Evolutionary conservation across 768 basidiomycete species (phyloP).

Genomic region (Rickenella mellea): DNA sequence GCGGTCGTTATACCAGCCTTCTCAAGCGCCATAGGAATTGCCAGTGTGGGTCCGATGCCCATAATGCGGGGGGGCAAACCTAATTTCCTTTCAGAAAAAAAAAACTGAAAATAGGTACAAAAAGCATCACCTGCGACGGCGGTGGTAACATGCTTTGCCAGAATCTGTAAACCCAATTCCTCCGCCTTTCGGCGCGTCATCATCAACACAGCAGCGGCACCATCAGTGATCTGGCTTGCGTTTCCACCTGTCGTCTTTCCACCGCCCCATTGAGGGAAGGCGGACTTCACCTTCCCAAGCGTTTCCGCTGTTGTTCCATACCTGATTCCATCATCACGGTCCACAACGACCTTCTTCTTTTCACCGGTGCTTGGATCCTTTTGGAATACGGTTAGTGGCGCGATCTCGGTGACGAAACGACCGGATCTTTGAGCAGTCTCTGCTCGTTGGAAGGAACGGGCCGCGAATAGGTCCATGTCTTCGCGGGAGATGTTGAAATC

Average conservation of each 20-base stretch:
- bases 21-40: conserved; percentile 72
- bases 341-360: conserved; percentile 42
- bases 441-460: conserved; percentile 69
- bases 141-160: conserved; percentile 76
- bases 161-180: conserved; percentile 56
- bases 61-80: conserved; percentile 76
- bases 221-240: conserved; percentile 79
- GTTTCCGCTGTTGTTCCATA: conserved; percentile 60
- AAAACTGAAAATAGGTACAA: not conserved
- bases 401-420: conserved; percentile 59
- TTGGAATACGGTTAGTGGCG: conserved; percentile 61
- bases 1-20: conserved; percentile 52
- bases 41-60: conserved; percentile 79
- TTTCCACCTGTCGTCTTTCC: conserved; percentile 75
- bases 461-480: conserved; percentile 68
- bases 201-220: conserved; percentile 70
- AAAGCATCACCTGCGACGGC: conserved; percentile 45
- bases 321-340: conserved; percentile 71
- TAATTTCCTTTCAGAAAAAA: conserved; percentile 10
- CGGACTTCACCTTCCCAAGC: conserved; percentile 55
- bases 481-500: conserved; percentile 67
- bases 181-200: conserved; percentile 79
- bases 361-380: conserved; percentile 47
- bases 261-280: conserved; percentile 79
- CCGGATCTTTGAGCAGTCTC: conserved; percentile 64